Evolutionary conservation across 2,329 filamentous ascomycete species (phyloP).

Genomic region (Colletotrichum lentis): DNA sequence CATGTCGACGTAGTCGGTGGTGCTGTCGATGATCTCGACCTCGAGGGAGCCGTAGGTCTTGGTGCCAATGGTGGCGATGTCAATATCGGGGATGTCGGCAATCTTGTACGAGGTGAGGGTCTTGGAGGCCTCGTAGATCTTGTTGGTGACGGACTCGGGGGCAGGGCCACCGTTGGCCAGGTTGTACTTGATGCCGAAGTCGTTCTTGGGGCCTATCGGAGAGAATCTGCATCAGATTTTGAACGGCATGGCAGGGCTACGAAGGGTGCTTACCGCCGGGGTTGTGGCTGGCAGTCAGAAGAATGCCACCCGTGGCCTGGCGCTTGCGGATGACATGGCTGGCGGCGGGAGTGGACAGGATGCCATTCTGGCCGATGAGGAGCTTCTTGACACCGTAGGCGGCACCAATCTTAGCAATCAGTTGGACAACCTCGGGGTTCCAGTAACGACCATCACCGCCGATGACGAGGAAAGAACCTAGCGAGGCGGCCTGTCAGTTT

Average conservation of each 20-base stretch:
- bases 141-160: conserved; percentile 96
- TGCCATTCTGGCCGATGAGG: conserved; percentile 93
- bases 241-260: background rate
- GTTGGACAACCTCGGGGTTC: conserved; percentile 95
- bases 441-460: conserved; percentile 96
- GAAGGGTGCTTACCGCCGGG: conserved; percentile 76
- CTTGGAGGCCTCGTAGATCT: conserved; percentile 94
- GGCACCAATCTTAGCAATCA: conserved; percentile 96
- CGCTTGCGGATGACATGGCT: conserved; percentile 95
- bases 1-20: conserved; percentile 90
- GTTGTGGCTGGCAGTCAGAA: conserved; percentile 97
- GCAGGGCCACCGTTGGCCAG: conserved; percentile 94
- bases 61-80: conserved; percentile 82
- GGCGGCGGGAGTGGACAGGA: conserved; percentile 94
- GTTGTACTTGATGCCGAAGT: conserved; percentile 99
- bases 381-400: conserved; percentile 99
- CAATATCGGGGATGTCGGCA: conserved; percentile 83
- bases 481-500: conserved; percentile 24
- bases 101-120: conserved; percentile 91
- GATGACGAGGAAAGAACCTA: conserved; percentile 86
- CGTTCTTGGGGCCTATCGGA: conserved; percentile 79
- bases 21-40: conserved; percentile 95
- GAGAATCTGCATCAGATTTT: conserved; percentile 22
- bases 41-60: conserved; percentile 86
- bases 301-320: conserved; percentile 94